phyloP scores from a whole-genome alignment of 2,329 filamentous ascomycete genomes.

The Cadophora malorum region DNA sequence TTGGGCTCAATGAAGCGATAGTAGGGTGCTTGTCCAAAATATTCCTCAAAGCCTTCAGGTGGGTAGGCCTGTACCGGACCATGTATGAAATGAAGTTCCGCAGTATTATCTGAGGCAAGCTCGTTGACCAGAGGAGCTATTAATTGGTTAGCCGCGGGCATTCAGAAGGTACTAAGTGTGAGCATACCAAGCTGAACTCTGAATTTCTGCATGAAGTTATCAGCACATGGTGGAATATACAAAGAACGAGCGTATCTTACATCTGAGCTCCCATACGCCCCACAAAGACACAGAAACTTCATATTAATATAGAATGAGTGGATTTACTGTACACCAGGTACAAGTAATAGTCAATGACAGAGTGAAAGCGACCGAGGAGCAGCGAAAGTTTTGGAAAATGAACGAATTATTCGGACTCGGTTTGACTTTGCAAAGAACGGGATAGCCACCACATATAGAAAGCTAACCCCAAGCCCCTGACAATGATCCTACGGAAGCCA shows the following conservation, averaged over 20 bases:
- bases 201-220: conserved; percentile 54
- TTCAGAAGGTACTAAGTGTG: no score
- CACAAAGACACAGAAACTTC: conserved; percentile 63
- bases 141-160: conserved; percentile 21
- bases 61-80: conserved; percentile 57
- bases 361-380: neutral
- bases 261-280: conserved; percentile 62
- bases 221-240: conserved; percentile 19
- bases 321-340: conserved; percentile 14
- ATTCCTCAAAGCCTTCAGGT: conserved; percentile 61
- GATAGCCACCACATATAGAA: conserved; percentile 13
- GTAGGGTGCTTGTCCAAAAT: conserved; percentile 61
- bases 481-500: neutral
- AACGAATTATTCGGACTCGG: neutral
- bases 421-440: conserved; percentile 4
- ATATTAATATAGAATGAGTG: conserved; percentile 45
- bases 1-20: conserved; percentile 61
- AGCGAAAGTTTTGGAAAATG: neutral
- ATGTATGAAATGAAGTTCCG: conserved; percentile 58
- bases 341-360: neutral
- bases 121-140: conserved; percentile 57
- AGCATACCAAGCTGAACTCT: conserved; percentile 58
- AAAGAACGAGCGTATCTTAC: conserved; percentile 46
- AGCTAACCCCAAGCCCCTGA: neutral
- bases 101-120: conserved; percentile 52